Evolutionary conservation across 768 basidiomycete genomes (phyloP), one percentile per base, ranked within the genome.

Genomic region (Mycena venus): DNA sequence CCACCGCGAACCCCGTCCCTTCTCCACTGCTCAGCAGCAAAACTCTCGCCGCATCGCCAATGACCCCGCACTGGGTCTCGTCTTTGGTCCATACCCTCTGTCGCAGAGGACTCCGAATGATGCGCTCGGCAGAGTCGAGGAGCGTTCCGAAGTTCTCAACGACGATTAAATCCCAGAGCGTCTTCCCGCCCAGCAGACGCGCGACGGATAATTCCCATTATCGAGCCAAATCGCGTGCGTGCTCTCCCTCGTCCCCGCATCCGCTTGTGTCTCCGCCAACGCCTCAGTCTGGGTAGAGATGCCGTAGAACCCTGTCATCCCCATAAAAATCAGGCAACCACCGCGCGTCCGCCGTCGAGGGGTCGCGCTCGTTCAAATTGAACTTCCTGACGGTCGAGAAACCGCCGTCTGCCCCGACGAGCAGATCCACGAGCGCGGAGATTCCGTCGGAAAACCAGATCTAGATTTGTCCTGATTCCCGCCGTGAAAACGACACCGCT

Each of bases 281-380:
- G 32, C 34, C 25, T 51, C 21, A 4, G 15, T 11, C 19, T 49
- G 65, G 15, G 32, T 53, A 19, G 65, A 55, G 3, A 67, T 67
- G 14, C 65, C 65, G 19, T 67, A 67, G 49, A 67, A 67, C 31
- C 51, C 65, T 2, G 51, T 67, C 49, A 67, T 55, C 32, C 65
- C 64, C 49, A 40, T 66, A 9, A 66, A n/a, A 66, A 66, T 53
- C 49, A 6, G 65, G 65, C 27, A 67, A 56, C 65, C 65, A 66
- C 49, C 63, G 23, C 34, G 32, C 55, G 34, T 67, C 51, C 11
- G 34, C 49, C 23, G 42, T 63, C 21, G 61, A 63, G 19, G 44
- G 42, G 31, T 49, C 7, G 21, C 42, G 61, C n/a, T 56, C 49
- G 11, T 56, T 19, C 14, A 67, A 14, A 3, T 55, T 67, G n/a